These are phyloP conservation scores for Carallia brachiata DNA, from an alignment of 345 rosid genomes.

Conservation along the genomic window DNA sequence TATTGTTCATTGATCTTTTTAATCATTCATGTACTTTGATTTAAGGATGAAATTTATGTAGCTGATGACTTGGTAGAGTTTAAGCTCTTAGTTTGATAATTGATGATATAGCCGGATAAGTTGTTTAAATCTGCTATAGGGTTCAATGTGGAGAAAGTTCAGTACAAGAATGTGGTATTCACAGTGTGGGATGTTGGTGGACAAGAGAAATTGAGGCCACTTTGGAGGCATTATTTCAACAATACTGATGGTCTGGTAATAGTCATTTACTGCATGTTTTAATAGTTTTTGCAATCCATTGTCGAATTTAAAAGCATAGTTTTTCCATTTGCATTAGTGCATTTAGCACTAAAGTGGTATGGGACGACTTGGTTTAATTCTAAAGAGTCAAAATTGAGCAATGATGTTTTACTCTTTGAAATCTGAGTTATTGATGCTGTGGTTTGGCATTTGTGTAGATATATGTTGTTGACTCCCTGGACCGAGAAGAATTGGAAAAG, in stretches of 20 bases:
- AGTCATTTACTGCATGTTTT: not conserved
- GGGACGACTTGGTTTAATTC: not conserved
- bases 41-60: not conserved
- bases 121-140: conserved; percentile 46
- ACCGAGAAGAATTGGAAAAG: conserved; percentile 92
- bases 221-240: conserved; percentile 98
- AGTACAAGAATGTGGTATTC: conserved; percentile 96
- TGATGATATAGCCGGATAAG: not conserved
- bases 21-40: not conserved
- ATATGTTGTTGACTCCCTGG: conserved; percentile 97
- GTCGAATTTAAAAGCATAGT: not conserved
- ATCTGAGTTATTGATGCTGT: not conserved
- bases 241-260: conserved; percentile 97
- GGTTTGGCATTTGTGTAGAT: conserved; percentile 45
- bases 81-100: conserved; percentile 2
- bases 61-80: not conserved
- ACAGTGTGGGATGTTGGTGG: conserved; percentile 99
- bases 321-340: not conserved
- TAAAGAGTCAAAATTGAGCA: not conserved
- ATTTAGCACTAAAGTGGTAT: not conserved
- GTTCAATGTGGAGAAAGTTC: conserved; percentile 99
- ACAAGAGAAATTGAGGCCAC: conserved; percentile 93
- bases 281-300: not conserved
- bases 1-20: not conserved
- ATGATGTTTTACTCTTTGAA: not conserved